Evolutionary conservation across 805 yeast species (phyloP).

Genomic region (Candida vaughaniae): DNA sequence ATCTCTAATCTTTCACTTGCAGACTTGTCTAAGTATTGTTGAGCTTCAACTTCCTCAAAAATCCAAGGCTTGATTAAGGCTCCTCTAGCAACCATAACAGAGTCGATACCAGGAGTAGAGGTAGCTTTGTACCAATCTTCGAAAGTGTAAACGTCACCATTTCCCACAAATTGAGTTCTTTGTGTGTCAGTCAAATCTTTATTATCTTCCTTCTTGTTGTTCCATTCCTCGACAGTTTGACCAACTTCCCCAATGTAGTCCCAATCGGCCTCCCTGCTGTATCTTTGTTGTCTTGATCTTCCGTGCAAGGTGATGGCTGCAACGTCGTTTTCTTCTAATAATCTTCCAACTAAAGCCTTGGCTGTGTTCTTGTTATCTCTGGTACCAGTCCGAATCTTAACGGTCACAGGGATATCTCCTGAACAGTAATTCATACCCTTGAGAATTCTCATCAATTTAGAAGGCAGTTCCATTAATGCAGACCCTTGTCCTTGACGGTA

Average conservation of each 20-base stretch:
- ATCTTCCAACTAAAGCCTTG: conserved; percentile 64
- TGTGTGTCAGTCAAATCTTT: conserved; percentile 57
- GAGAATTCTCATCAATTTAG: conserved; percentile 71
- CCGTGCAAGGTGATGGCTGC: conserved; percentile 95
- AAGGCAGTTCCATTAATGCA: conserved; percentile 87
- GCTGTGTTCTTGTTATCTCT: conserved; percentile 87
- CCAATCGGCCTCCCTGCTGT: conserved; percentile 93
- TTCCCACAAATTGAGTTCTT: conserved; percentile 84
- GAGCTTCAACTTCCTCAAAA: conserved; percentile 88
- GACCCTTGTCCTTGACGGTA: conserved; percentile 95
- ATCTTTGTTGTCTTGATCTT: conserved; percentile 93
- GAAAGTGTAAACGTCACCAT: conserved; percentile 86
- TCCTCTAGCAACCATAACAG: conserved; percentile 97
- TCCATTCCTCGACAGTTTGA: conserved; percentile 57
- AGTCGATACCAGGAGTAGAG: conserved; percentile 69
- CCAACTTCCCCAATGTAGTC: conserved; percentile 78
- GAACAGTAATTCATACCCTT: conserved; percentile 87
- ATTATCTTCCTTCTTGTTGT: conserved; percentile 53
- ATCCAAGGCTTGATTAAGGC: conserved; percentile 99
- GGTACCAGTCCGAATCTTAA: conserved; percentile 90
- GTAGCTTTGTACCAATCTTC: conserved; percentile 85
- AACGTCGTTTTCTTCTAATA: conserved; percentile 75
- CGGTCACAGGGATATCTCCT: conserved; percentile 89
- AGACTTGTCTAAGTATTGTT: conserved; percentile 86
- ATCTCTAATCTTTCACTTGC: conserved; percentile 86